Evolutionary conservation across 78 protist genomes (phyloP), one percentile per base, ranked within the genome.

Genomic region (Dictyostelium intermedium): DNA sequence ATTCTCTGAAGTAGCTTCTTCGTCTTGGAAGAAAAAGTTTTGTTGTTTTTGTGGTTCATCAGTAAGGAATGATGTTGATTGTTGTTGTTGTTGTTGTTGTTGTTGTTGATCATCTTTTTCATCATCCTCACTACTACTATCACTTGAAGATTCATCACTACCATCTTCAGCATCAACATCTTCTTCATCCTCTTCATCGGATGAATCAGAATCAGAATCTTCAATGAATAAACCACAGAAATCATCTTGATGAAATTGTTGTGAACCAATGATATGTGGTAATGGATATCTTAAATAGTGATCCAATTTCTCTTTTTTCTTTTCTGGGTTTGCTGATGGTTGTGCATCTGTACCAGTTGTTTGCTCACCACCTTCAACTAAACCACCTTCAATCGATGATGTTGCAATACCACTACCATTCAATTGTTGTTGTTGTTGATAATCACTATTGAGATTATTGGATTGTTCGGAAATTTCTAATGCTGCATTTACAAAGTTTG

Each of bases 191-290:
- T 60, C 86, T 35, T 91, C 95, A 10, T 73, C 89, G 0, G 60
- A 60, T 5, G 83, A 60, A 47, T 82, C 84, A 16, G 91, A 41
- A 16, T 82, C 85, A 23, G 95, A 91, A 16, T 83, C 95, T 53
- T 91, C 95, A 74, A 93, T 72, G 73, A 93, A 83, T 1, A 93
- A 47, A 47, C 96, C 96, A 66, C 87, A 74, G 56, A 35, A 83
- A 77, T 93, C 96, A 76, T 93, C 96, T 10, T 84, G 85, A 25
- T 83, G 32, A 78, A 93, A 93, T 50, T 93, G 94, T 78, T 83
- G 94, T 43, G 96, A 87, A 78, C 96, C 96, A 35, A 93, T 93
- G 41, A 93, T 85, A 56, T 83, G 92, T 60, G 96, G 96, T 20
- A 93, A 30, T 39, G 96, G 96, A 20, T 82, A 78, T 39, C 92